Percentiles rank a stretch among this genome's conserved stretches.
Conservation (phyloP, 1,139 yeast genomes). For the Nakaseomyces sp. region DNA sequence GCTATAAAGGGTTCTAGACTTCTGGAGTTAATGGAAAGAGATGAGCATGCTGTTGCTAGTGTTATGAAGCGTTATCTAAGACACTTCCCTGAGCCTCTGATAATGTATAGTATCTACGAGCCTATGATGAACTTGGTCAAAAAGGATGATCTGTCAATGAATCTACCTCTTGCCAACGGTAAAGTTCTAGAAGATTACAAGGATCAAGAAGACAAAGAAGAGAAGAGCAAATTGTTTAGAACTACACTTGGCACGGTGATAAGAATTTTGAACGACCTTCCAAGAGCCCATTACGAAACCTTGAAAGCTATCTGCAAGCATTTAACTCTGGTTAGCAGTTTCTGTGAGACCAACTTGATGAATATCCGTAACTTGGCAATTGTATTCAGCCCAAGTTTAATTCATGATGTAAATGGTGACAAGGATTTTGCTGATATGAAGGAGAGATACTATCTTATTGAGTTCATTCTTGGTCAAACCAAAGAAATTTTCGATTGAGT, state of each 20-base stretch:
- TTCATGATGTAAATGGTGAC: slow-evolving; percentile 71
- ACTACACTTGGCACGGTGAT: slow-evolving; percentile 31
- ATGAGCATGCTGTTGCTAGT: slow-evolving; percentile 79
- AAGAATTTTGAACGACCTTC: slow-evolving; percentile 40
- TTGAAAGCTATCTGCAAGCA: slow-evolving; percentile 54
- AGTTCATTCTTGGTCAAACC: slow-evolving; percentile 52
- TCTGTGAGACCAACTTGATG: slow-evolving; percentile 59
- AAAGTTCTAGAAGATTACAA: neutral
- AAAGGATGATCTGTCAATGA: slow-evolving; percentile 23
- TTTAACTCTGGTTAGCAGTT: slow-evolving; percentile 48
- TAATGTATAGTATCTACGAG: slow-evolving; percentile 61
- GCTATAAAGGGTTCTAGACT: neutral
- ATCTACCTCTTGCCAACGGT: slow-evolving; percentile 11
- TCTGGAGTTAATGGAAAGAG: slow-evolving; percentile 36
- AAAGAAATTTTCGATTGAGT: slow-evolving; percentile 14
- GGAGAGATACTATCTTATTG: slow-evolving; percentile 69
- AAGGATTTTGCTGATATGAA: slow-evolving; percentile 84
- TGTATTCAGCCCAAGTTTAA: slow-evolving; percentile 90
- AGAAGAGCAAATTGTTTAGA: slow-evolving; percentile 1
- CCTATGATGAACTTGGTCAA: slow-evolving; percentile 47
- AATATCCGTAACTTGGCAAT: slow-evolving; percentile 74
- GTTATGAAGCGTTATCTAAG: slow-evolving; percentile 82
- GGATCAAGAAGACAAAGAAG: slow-evolving; percentile 4
- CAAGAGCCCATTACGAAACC: slow-evolving; percentile 57
- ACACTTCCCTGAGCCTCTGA: slow-evolving; percentile 74